Conservation (phyloP, 1,139 yeast genomes). For the Yamadazyma triangularis region DNA sequence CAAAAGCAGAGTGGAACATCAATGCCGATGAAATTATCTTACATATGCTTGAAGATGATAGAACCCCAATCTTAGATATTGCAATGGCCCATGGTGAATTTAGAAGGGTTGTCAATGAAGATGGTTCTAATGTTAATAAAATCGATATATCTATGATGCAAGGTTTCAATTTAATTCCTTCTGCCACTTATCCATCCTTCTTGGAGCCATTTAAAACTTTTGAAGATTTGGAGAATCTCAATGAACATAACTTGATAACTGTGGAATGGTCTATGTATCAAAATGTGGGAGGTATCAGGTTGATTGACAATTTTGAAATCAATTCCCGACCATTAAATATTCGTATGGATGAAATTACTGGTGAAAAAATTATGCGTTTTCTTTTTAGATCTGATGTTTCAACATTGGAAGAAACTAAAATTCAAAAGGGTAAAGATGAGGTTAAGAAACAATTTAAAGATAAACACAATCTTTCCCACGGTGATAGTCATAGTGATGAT, state of each 20-base stretch:
- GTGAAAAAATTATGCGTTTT: slow-evolving; percentile 51
- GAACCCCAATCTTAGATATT: slow-evolving; percentile 39
- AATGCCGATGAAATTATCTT: slow-evolving; percentile 48
- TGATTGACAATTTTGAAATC: slow-evolving; percentile 52
- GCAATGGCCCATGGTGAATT: slow-evolving; percentile 35
- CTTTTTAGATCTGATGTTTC: slow-evolving; percentile 45
- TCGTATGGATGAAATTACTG: slow-evolving; percentile 58
- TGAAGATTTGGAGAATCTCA: slow-evolving; percentile 4
- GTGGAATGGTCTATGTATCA: slow-evolving; percentile 62
- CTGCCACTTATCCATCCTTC: slow-evolving; percentile 32
- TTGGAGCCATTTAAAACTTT: slow-evolving; percentile 26
- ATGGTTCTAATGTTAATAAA: slow-evolving; percentile 39
- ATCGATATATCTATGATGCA: slow-evolving; percentile 44
- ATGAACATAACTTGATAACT: slow-evolving; percentile 31
- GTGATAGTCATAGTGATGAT: slow-evolving; percentile 1
- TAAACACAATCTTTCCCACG: slow-evolving; percentile 5
- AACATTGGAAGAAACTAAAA: slow-evolving; percentile 25
- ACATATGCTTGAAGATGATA: slow-evolving; percentile 41
- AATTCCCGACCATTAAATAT: slow-evolving; percentile 52
- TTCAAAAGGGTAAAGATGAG: slow-evolving; percentile 14
- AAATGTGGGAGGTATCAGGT: slow-evolving; percentile 65
- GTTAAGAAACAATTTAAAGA: slow-evolving; percentile 3
- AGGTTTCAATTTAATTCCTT: slow-evolving; percentile 32
- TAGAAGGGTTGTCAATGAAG: slow-evolving; percentile 46
- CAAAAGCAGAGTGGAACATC: slow-evolving; percentile 52